phyloP scores from a whole-genome alignment of 108 stramenopile genomes.

The Conticribra guillardii region DNA sequence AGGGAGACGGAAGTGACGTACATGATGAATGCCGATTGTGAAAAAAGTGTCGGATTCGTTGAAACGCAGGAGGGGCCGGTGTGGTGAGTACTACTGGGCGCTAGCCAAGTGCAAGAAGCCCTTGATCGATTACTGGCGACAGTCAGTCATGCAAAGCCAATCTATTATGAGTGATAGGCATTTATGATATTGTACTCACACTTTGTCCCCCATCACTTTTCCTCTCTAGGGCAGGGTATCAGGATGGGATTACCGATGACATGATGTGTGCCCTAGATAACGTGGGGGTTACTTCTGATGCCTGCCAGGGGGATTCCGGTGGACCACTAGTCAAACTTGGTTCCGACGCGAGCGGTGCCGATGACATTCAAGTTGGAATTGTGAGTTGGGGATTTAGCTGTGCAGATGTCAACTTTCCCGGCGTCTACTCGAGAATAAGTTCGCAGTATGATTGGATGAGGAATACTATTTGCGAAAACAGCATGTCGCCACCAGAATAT shows the following conservation, averaged over 20 bases:
- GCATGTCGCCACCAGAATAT: slow-evolving; percentile 27
- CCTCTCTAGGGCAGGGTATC: slow-evolving; percentile 17
- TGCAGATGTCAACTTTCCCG: slow-evolving; percentile 43
- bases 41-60: slow-evolving; percentile 16
- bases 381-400: slow-evolving; percentile 49
- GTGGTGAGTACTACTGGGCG: no score
- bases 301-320: slow-evolving; percentile 43
- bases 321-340: slow-evolving; percentile 29
- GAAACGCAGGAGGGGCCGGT: slow-evolving; percentile 10
- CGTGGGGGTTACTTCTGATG: slow-evolving; percentile 28
- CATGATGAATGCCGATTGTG: slow-evolving; percentile 25
- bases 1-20: slow-evolving; percentile 22
- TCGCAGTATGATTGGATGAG: slow-evolving; percentile 25
- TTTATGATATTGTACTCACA: no score
- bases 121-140: no score
- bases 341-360: slow-evolving; percentile 10
- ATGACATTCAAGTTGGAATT: slow-evolving; percentile 34
- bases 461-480: slow-evolving; percentile 23
- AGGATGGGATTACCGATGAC: slow-evolving; percentile 24
- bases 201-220: no score
- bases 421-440: slow-evolving; percentile 39
- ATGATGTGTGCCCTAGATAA: slow-evolving; percentile 41
- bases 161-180: no score
- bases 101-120: no score
- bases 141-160: no score